Base-by-base conservation (phyloP, 768 basidiomycete species). In the Melanogaster broomeanus region DNA sequence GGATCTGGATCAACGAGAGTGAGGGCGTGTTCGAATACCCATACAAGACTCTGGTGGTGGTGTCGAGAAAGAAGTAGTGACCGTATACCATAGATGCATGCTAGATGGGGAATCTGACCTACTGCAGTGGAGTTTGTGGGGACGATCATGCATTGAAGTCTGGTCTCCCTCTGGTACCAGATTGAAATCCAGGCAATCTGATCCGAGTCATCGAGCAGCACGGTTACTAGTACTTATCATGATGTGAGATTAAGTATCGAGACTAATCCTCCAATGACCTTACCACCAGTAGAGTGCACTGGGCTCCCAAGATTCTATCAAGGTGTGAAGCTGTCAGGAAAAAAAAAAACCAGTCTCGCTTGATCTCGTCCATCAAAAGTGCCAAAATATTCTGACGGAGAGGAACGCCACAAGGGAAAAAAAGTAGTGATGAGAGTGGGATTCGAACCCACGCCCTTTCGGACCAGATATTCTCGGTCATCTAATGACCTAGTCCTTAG, bases 1-100 rank as follows among this genome's bases (percentile, higher is more conserved):
- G 78, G 59, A 75, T 74, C 19, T 95, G 90, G 91, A 81, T 93
- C 16, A 82, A 96, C 62, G 72, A 91, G 70, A 71, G 71, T 39
- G 70, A 82, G 45, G 90, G 91, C 0, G 66, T 81, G 9, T 96
- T 94, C 63, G 78, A 88, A 60, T 94, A 91, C 65, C 87, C 87
- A 0, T 93, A 93, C 74, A 78, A 80, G 65, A 85, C 84, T 5
- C 75, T 73, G 44, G 74, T 88, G 21, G 80, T 90, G 7, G 61
- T 87, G 28, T 59, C 71, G 16, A 71, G 62, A 57, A 78, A 73
- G 73, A 77, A 76, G 64, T 77, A 59, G 25, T 0, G 3, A 9
- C 4, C n/a, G 6, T 18, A 18, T 15, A 18, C 13, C 7, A 35
- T 16, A 35, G 16, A 7, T 37, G n/a, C 8, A 9, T 16, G 3